Evolutionary conservation across 805 yeast genomes (phyloP).

Genomic region (Candida quercuum): DNA sequence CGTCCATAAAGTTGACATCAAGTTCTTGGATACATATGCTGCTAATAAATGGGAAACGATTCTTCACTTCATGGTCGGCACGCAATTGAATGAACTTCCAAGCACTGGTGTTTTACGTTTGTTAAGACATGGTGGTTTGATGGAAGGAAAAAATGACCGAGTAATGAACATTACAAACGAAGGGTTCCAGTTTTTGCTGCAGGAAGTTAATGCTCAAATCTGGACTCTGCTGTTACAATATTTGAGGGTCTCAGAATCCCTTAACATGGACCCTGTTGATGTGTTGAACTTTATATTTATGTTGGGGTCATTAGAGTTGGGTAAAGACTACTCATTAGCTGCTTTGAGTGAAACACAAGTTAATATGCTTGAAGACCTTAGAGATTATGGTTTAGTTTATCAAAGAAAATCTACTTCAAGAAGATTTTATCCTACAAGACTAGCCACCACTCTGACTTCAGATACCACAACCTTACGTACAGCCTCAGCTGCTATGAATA

Average conservation of each 20-base stretch:
- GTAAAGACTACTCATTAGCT: constrained; percentile 72
- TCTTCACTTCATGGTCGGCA: constrained; percentile 96
- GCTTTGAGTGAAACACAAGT: constrained; percentile 75
- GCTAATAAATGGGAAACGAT: constrained; percentile 91
- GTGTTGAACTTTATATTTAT: constrained; percentile 90
- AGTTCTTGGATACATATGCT: constrained; percentile 74
- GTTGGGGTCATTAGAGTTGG: constrained; percentile 88
- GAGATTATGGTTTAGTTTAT: constrained; percentile 89
- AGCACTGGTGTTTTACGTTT: constrained; percentile 77
- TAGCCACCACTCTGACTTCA: constrained; percentile 86
- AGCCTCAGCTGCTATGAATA: constrained; percentile 72
- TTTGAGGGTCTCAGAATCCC: constrained; percentile 73
- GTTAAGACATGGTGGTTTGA: constrained; percentile 74
- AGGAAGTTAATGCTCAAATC: constrained; percentile 88
- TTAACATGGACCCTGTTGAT: constrained; percentile 94
- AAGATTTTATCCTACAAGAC: constrained; percentile 82
- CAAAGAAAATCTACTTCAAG: constrained; percentile 51
- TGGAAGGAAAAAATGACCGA: constrained; percentile 55
- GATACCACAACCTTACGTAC: constrained; percentile 68
- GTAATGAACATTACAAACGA: constrained; percentile 72
- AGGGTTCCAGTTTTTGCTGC: constrained; percentile 91
- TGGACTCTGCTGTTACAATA: constrained; percentile 91
- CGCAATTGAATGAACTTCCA: constrained; percentile 64
- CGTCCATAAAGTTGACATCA: constrained; percentile 52
- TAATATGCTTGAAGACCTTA: constrained; percentile 80